Evolutionary conservation across 495 filamentous ascomycete genomes (phyloP).

Genomic region (Penicillium dipodomyicola): DNA sequence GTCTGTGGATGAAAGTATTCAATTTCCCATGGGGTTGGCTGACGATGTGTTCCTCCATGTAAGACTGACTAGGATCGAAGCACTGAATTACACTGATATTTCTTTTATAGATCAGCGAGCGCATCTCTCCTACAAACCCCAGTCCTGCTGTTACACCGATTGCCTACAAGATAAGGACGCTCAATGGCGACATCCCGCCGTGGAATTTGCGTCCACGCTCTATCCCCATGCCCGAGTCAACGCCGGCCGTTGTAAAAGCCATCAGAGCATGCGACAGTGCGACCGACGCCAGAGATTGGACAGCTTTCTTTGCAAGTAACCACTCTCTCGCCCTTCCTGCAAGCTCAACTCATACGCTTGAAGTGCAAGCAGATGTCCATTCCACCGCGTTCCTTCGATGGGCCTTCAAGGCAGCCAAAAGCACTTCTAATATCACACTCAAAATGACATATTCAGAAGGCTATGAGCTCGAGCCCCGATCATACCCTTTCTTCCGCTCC

Average conservation of each 20-base stretch:
- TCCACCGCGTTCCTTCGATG: conserved; percentile 39
- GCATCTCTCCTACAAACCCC: conserved; percentile 18
- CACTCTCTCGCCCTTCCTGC: conserved; percentile 19
- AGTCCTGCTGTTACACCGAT: conserved; percentile 14
- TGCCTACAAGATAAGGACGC: conserved; percentile 28
- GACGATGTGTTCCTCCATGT: conserved; percentile 45
- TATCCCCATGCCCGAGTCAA: conserved; percentile 37
- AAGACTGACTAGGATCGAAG: conserved; percentile 2
- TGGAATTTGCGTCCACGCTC: conserved; percentile 34
- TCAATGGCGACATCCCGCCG: conserved; percentile 39
- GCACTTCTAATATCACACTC: conserved; percentile 23
- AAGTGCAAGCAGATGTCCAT: conserved; percentile 36
- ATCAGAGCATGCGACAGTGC: conserved; percentile 27
- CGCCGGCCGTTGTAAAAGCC: conserved; percentile 13
- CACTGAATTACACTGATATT: background rate
- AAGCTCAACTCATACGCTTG: conserved; percentile 29
- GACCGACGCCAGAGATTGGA: conserved; percentile 20
- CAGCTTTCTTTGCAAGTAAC: conserved; percentile 11
- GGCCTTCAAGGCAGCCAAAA: conserved; percentile 23
- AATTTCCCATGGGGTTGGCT: conserved; percentile 34
- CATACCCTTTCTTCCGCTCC: conserved; percentile 38
- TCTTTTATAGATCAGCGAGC: conserved; percentile 35
- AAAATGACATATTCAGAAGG: conserved; percentile 41
- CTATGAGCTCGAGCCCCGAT: conserved; percentile 39
- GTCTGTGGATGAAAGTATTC: conserved; percentile 26